Evolutionary conservation across 2,329 filamentous ascomycete species (phyloP).

Genomic region (Fusarium sp.): DNA sequence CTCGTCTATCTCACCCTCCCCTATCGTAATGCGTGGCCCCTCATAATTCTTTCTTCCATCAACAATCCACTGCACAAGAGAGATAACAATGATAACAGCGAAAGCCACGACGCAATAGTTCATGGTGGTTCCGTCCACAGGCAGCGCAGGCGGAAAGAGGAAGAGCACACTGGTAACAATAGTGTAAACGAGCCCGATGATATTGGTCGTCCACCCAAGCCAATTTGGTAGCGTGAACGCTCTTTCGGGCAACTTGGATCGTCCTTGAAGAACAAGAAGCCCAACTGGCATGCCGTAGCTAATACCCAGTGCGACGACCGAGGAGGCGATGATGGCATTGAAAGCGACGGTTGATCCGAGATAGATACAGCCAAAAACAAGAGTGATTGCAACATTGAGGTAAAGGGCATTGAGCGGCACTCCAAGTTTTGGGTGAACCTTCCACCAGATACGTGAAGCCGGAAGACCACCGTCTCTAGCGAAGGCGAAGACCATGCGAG

Average conservation of each 20-base stretch:
- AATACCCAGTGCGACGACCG: slow-evolving; percentile 77
- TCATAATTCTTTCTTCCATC: slow-evolving; percentile 59
- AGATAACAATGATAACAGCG: slow-evolving; percentile 58
- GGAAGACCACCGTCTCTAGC: slow-evolving; percentile 74
- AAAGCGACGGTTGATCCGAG: slow-evolving; percentile 74
- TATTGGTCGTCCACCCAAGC: slow-evolving; percentile 53
- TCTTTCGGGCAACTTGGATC: slow-evolving; percentile 70
- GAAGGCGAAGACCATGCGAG: slow-evolving; percentile 76
- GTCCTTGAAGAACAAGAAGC: slow-evolving; percentile 75
- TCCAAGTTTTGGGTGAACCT: slow-evolving; percentile 69
- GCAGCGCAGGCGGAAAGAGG: slow-evolving; percentile 75
- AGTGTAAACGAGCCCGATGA: slow-evolving; percentile 70
- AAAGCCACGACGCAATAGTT: slow-evolving; percentile 65
- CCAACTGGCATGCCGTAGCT: slow-evolving; percentile 81
- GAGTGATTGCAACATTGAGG: slow-evolving; percentile 69
- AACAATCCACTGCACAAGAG: slow-evolving; percentile 57
- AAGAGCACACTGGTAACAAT: slow-evolving; percentile 78
- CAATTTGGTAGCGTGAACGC: slow-evolving; percentile 50
- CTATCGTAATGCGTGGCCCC: slow-evolving; percentile 29
- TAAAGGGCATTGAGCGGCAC: slow-evolving; percentile 76
- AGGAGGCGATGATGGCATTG: slow-evolving; percentile 77
- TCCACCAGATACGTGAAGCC: slow-evolving; percentile 68
- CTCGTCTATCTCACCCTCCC: not conserved
- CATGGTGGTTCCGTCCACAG: slow-evolving; percentile 76
- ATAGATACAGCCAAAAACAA: slow-evolving; percentile 78